These are phyloP conservation scores for Fusarium multiceps DNA, from an alignment of 2,329 filamentous ascomycete species.

Conservation along the genomic window DNA sequence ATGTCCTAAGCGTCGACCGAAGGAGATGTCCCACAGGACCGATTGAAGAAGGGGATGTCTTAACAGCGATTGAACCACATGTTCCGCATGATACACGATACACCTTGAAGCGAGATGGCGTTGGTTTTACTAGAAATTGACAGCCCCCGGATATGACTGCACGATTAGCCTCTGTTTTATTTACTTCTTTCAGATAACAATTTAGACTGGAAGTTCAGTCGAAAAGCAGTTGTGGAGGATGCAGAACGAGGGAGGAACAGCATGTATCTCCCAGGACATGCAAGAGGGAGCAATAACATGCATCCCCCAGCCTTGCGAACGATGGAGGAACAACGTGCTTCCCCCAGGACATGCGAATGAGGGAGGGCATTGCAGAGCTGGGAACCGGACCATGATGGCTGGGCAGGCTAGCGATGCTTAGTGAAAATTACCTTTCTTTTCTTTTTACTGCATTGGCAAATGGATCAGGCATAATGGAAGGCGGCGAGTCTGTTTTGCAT, in stretches of 20 bases:
- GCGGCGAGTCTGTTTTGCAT: conserved; percentile 35
- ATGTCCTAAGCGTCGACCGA: background rate
- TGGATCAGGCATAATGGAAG: conserved; percentile 22
- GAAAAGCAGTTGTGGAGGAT: background rate
- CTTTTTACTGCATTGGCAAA: conserved; percentile 35
- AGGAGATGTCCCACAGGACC: too few relatives aligned
- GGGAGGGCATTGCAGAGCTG: background rate
- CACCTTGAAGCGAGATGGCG: background rate
- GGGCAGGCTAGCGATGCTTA: conserved; percentile 42
- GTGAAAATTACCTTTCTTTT: conserved; percentile 32
- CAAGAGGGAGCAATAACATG: too few relatives aligned
- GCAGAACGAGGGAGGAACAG: conserved; percentile 5
- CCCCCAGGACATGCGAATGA: too few relatives aligned
- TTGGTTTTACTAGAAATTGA: conserved; percentile 14
- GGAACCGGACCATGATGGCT: conserved; percentile 26
- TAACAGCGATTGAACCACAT: background rate
- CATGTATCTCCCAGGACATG: conserved; percentile 24
- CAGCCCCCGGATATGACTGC: conserved; percentile 11
- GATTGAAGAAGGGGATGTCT: conserved; percentile 39
- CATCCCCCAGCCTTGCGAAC: too few relatives aligned
- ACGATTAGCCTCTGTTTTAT: conserved; percentile 2
- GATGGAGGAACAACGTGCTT: too few relatives aligned
- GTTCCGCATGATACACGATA: background rate
- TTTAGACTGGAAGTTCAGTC: background rate
- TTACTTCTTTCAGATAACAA: background rate